phyloP scores from a whole-genome alignment of 495 filamentous ascomycete species.

The Sporormia fimetaria region DNA sequence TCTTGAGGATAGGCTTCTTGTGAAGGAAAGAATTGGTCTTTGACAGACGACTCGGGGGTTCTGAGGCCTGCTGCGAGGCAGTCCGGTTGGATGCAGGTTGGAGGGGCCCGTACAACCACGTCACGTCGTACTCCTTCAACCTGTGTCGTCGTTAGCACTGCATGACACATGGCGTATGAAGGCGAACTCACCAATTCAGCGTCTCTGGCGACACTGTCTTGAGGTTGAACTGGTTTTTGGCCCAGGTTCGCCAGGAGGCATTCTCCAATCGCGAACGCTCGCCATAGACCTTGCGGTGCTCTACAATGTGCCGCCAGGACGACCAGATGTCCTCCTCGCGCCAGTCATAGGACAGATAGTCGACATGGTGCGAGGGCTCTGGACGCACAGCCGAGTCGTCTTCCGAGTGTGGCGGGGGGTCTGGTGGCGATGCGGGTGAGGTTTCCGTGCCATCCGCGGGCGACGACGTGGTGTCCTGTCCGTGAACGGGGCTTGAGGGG shows the following conservation, averaged over 20 bases:
- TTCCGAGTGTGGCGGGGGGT: slow-evolving; percentile 42
- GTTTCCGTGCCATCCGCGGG: slow-evolving; percentile 4
- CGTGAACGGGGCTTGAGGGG: slow-evolving; percentile 22
- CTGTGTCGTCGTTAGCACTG: slow-evolving; percentile 38
- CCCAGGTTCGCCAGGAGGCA: slow-evolving; percentile 97
- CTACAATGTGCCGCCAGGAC: slow-evolving; percentile 87
- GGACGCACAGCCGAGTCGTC: slow-evolving; percentile 71
- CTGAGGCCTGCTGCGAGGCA: slow-evolving; percentile 38
- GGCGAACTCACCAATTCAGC: slow-evolving; percentile 65
- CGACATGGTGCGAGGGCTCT: slow-evolving; percentile 82
- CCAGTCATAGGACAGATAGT: slow-evolving; percentile 95
- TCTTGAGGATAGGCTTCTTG: slow-evolving; percentile 93
- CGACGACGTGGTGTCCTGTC: slow-evolving; percentile 4
- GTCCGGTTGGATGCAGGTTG: slow-evolving; percentile 45
- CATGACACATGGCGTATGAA: slow-evolving; percentile 2
- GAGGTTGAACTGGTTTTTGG: slow-evolving; percentile 74
- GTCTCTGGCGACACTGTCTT: slow-evolving; percentile 80
- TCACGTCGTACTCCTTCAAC: slow-evolving; percentile 95
- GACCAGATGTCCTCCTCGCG: slow-evolving; percentile 95
- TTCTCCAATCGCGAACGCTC: slow-evolving; percentile 83
- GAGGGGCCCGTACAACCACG: slow-evolving; percentile 92
- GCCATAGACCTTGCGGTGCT: slow-evolving; percentile 61
- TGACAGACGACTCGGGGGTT: slow-evolving; percentile 49
- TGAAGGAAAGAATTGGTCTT: slow-evolving; percentile 71
- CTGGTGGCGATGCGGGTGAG: slow-evolving; percentile 8